Conservation (phyloP, 441 rosid genomes). For the Gossypium lobatum region DNA sequence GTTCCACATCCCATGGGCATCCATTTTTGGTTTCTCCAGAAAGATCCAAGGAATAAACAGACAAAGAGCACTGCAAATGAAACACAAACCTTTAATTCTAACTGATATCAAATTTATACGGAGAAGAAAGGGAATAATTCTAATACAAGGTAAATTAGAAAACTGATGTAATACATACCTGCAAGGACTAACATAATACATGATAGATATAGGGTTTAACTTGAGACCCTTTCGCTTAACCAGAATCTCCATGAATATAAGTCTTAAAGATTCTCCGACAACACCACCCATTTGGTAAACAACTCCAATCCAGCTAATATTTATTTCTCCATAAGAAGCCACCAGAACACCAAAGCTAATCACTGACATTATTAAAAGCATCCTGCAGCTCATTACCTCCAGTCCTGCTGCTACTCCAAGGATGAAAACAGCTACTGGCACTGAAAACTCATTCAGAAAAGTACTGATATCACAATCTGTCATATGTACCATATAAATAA, state of each 20-base stretch:
- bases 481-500: not conserved
- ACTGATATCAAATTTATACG: not conserved
- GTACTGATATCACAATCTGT: slow-evolving; percentile 10
- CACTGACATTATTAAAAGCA: slow-evolving; percentile 89
- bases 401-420: slow-evolving; percentile 94
- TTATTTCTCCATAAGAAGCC: slow-evolving; percentile 88
- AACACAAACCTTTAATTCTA: slow-evolving; percentile 9
- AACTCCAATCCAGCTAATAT: slow-evolving; percentile 87
- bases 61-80: slow-evolving; percentile 67
- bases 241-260: slow-evolving; percentile 88
- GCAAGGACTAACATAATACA: slow-evolving; percentile 97
- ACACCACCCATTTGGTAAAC: slow-evolving; percentile 99
- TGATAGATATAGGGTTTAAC: slow-evolving; percentile 76
- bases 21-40: slow-evolving; percentile 85
- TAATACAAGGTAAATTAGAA: not conserved
- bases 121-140: not conserved
- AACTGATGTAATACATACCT: slow-evolving; percentile 43
- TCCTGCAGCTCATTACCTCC: slow-evolving; percentile 87
- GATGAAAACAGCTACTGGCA: slow-evolving; percentile 95
- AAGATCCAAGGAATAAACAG: slow-evolving; percentile 90
- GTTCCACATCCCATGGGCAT: slow-evolving; percentile 62
- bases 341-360: slow-evolving; percentile 93
- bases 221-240: slow-evolving; percentile 94
- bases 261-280: slow-evolving; percentile 87
- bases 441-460: slow-evolving; percentile 43